Evolutionary conservation across 176 grass and related monocot genomes (phyloP).

Genomic region (Avena sativa): DNA sequence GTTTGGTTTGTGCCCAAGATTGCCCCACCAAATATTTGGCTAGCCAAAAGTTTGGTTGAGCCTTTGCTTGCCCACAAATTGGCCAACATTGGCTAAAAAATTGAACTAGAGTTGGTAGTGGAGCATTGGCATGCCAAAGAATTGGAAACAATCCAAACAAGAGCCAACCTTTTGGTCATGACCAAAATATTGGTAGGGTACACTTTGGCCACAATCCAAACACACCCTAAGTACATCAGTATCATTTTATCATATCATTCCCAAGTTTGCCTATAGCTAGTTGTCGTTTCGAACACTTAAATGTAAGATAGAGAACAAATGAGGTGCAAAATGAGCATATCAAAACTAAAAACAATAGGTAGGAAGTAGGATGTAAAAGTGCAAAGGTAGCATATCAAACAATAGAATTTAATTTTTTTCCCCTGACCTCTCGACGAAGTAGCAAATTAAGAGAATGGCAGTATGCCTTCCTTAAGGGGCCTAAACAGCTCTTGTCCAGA

Average conservation of each 20-base stretch:
- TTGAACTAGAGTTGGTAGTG: no score
- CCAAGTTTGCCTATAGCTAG: conserved; percentile 8
- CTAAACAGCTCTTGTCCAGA: conserved; percentile 93
- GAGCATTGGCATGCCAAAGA: no score
- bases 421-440: conserved; percentile 92
- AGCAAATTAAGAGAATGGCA: conserved; percentile 96
- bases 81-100: no score
- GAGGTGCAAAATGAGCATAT: neutral
- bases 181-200: no score
- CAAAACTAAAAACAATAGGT: conserved; percentile 24
- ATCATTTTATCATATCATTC: neutral
- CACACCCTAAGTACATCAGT: neutral
- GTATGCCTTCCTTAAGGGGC: conserved; percentile 90
- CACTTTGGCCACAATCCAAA: no score
- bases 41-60: no score
- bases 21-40: no score
- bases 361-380: neutral
- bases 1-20: no score
- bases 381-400: conserved; percentile 5
- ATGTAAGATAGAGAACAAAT: conserved; percentile 6
- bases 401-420: conserved; percentile 21
- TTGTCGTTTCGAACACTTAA: neutral
- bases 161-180: no score
- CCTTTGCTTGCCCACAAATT: no score
- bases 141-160: no score